These are phyloP conservation scores for Viola pubescens DNA, from an alignment of 441 rosid genomes.

Conservation along the genomic window DNA sequence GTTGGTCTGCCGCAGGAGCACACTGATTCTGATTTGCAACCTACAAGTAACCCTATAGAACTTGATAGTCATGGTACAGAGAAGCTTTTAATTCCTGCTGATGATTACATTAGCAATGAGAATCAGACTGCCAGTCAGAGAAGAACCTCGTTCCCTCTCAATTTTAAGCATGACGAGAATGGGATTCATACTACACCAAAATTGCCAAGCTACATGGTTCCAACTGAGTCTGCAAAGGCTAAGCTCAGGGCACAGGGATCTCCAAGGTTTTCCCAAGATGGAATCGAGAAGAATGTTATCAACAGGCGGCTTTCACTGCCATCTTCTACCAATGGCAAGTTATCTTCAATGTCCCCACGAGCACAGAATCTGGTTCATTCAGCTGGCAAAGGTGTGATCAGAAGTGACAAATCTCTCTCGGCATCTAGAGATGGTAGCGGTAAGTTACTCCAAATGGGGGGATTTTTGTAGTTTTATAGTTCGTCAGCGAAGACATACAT, in stretches of 20 bases:
- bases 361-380: slow-evolving; percentile 31
- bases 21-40: slow-evolving; percentile 21
- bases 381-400: slow-evolving; percentile 14
- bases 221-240: slow-evolving; percentile 38
- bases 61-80: slow-evolving; percentile 6
- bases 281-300: slow-evolving; percentile 27
- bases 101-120: slow-evolving; percentile 25
- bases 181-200: slow-evolving; percentile 36
- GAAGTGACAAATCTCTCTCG: slow-evolving; percentile 19
- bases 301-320: slow-evolving; percentile 70
- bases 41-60: slow-evolving; percentile 21
- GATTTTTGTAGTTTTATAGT: no score
- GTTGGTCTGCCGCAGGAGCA: slow-evolving; percentile 22
- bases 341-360: slow-evolving; percentile 46
- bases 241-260: slow-evolving; percentile 63
- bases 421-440: slow-evolving; percentile 51
- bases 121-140: slow-evolving; percentile 39
- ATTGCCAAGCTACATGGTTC: slow-evolving; percentile 81
- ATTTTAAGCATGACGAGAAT: slow-evolving; percentile 41
- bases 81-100: slow-evolving; percentile 5
- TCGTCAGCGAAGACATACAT: not conserved
- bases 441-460: slow-evolving; percentile 21
- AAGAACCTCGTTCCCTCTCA: slow-evolving; percentile 46
- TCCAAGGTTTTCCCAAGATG: slow-evolving; percentile 37
- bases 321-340: slow-evolving; percentile 40